Conservation (phyloP, 768 basidiomycete species). For the Tylopilus subfusipes region DNA sequence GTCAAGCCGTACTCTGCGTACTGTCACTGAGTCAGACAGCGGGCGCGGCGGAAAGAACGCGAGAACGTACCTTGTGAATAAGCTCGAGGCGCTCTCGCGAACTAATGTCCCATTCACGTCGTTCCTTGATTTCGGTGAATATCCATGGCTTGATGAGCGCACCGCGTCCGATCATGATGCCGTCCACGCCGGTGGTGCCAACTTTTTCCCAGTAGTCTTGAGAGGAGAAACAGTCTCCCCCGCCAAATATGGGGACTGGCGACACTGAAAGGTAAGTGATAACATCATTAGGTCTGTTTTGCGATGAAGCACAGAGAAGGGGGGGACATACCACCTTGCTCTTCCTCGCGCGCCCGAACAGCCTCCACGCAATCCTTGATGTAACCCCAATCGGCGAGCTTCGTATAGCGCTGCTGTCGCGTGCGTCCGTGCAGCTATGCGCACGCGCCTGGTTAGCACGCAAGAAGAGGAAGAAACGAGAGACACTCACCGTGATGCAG, state of each 20-base stretch:
- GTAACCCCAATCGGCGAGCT: constrained; percentile 92
- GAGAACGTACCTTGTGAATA: constrained; percentile 58
- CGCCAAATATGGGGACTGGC: constrained; percentile 92
- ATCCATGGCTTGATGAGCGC: constrained; percentile 97
- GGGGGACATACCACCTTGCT: constrained; percentile 59
- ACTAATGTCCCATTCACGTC: constrained; percentile 90
- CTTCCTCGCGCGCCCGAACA: constrained; percentile 65
- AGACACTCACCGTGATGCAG: constrained; percentile 39
- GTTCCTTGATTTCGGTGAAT: constrained; percentile 93
- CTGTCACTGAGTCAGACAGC: constrained; percentile 37
- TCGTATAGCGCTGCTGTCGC: constrained; percentile 90
- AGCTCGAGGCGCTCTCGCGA: constrained; percentile 78
- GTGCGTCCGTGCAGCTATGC: constrained; percentile 90
- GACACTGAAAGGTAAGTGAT: constrained; percentile 45
- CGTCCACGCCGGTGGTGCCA: constrained; percentile 82
- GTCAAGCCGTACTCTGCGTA: constrained; percentile 84
- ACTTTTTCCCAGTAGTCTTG: constrained; percentile 77
- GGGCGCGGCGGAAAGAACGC: not conserved
- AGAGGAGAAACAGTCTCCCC: constrained; percentile 92
- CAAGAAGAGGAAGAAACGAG: not conserved
- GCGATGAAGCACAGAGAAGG: not conserved
- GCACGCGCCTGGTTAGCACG: not conserved
- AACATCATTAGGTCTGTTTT: not conserved
- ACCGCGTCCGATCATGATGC: constrained; percentile 92
- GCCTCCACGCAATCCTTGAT: constrained; percentile 83